Base-by-base conservation (phyloP, 805 yeast genomes). In the Starmerella roubikii region DNA sequence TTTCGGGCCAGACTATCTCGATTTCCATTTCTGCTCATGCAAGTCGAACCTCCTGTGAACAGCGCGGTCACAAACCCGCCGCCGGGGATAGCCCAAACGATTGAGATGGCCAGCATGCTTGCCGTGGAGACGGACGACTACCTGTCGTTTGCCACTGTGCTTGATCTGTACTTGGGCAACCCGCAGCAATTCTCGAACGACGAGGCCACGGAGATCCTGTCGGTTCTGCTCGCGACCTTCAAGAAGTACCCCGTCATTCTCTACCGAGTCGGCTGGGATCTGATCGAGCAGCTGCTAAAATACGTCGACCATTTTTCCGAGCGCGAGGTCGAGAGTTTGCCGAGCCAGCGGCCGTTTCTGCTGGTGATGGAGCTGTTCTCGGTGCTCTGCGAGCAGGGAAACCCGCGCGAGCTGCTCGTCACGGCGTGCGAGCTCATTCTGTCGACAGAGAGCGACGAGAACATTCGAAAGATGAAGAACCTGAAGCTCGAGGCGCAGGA, bases 231-330 rank as follows among this genome's bases (percentile, higher is more conserved):
- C 40, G 39, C 47, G 35, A 54, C 81, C n/a, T 56, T 84, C 34
- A 58, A 54, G 0, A 32, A 53, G 0, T 56, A 78, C 53, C 62
- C 66, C 15, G 67, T 66, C 10, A 57, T 83, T 23, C 63, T 75
- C 0, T 65, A 68, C 32, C 79, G 77, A 48, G 73, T 85, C 44
- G 94, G 93, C 2, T 86, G 96, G 96, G 96, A 86, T 56, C 54
- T 86, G n/a, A 94, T 94, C 1, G 68, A 67, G 24, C 58, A 81
- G 36, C 48, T 86, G 6, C 51, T 83, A 32, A 64, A 65, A 9
- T 80, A 68, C 54, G 54, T 78, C n/a, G 54, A 45, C 28, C 35
- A 34, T 4, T 50, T 45, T 38, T 30, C 32, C 21, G 41, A 18
- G 17, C 40, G 34, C 16, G 10, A 17, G 36, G 34, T 39, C 3